A percentile compares a stretch with the other conserved stretches of the same genome.
These are phyloP conservation scores for Podila clonocystis DNA, from an alignment of 192 early-diverging fungal species.

Conservation along the genomic window DNA sequence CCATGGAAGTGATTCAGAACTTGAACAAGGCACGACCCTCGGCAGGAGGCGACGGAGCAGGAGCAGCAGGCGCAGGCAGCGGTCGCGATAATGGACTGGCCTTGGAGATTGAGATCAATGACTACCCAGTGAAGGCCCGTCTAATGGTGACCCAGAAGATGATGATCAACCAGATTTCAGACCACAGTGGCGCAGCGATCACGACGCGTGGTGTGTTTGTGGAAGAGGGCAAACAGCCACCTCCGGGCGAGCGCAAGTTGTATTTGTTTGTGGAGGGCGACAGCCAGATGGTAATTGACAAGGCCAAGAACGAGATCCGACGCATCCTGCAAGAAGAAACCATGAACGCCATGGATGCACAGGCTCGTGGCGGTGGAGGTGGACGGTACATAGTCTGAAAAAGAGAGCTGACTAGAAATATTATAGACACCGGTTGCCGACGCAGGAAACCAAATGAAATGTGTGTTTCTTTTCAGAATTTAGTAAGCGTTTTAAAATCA, in stretches of 20 bases:
- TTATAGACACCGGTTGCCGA: no score
- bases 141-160: conserved; percentile 95
- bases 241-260: conserved; percentile 85
- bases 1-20: conserved; percentile 46
- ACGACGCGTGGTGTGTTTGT: conserved; percentile 94
- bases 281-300: conserved; percentile 87
- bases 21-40: conserved; percentile 49
- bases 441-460: no score
- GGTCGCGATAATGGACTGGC: conserved; percentile 64
- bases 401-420: no score
- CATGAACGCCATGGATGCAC: conserved; percentile 73
- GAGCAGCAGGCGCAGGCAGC: conserved; percentile 25
- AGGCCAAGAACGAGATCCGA: conserved; percentile 93
- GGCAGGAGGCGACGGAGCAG: conserved; percentile 66
- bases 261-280: conserved; percentile 97
- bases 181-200: conserved; percentile 94
- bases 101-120: conserved; percentile 96
- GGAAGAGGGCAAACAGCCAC: conserved; percentile 83
- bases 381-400: conserved; percentile 5
- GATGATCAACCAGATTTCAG: conserved; percentile 89
- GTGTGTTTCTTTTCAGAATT: no score
- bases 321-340: conserved; percentile 92
- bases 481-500: no score
- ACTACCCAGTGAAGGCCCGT: conserved; percentile 95
- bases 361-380: conserved; percentile 55